Percentiles rank a stretch among this genome's conserved stretches.
These are phyloP conservation scores for Didymella arachidicola DNA, from an alignment of 2,329 filamentous ascomycete genomes.

Conservation along the genomic window DNA sequence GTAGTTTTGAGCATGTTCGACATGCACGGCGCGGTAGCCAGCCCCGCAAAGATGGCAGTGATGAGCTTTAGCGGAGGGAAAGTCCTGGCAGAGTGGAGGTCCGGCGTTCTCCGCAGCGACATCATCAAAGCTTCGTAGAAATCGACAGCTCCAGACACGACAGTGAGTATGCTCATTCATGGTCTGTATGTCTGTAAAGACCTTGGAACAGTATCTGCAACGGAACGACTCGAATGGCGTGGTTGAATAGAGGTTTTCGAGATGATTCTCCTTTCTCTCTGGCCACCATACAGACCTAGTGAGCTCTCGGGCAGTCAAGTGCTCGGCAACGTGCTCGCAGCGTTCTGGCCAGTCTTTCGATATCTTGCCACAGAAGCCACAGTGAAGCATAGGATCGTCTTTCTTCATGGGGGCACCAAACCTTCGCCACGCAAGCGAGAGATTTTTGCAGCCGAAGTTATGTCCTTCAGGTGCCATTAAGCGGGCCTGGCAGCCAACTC, in stretches of 20 bases:
- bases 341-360: slow-evolving; percentile 44
- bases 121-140: slow-evolving; percentile 45
- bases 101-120: slow-evolving; percentile 44
- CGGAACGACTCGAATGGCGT: slow-evolving; percentile 43
- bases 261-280: slow-evolving; percentile 42
- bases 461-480: slow-evolving; percentile 39
- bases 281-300: slow-evolving; percentile 45
- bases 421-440: slow-evolving; percentile 46
- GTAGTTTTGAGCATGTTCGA: slow-evolving; percentile 46
- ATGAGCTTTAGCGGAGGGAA: slow-evolving; percentile 46
- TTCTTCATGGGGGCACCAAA: slow-evolving; percentile 47
- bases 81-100: slow-evolving; percentile 44
- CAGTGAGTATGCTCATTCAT: slow-evolving; percentile 47
- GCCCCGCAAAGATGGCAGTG: slow-evolving; percentile 48
- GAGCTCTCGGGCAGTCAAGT: slow-evolving; percentile 40
- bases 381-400: slow-evolving; percentile 48
- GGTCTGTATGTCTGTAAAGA: slow-evolving; percentile 40
- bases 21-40: slow-evolving; percentile 42
- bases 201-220: slow-evolving; percentile 46
- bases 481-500: slow-evolving; percentile 45
- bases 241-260: slow-evolving; percentile 43
- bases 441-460: slow-evolving; percentile 48
- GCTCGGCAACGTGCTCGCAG: slow-evolving; percentile 45
- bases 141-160: slow-evolving; percentile 48
- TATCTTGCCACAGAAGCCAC: slow-evolving; percentile 46